A percentile compares a stretch with the other conserved stretches of the same genome.
Conservation (phyloP, 208 protist species). For the Tetramitus jugosus region DNA sequence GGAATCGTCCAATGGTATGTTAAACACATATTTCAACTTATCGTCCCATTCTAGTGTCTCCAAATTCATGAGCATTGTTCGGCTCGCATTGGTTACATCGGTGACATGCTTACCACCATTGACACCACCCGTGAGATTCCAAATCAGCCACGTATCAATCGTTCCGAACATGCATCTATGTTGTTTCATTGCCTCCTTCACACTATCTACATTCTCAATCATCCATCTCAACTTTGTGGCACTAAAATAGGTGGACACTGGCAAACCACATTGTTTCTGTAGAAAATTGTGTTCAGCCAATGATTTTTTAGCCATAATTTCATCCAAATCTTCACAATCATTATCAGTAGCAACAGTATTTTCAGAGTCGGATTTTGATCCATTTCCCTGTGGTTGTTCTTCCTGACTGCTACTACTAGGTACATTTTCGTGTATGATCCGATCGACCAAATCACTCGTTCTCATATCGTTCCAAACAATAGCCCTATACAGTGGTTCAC, state of each 20-base stretch:
- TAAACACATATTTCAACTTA: constrained; percentile 51
- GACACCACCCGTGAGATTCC: constrained; percentile 68
- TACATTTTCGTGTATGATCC: constrained; percentile 40
- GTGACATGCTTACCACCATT: constrained; percentile 58
- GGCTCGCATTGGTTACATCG: constrained; percentile 91
- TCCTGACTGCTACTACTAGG: too few relatives aligned
- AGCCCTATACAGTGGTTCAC: constrained; percentile 83
- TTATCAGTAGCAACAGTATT: too few relatives aligned
- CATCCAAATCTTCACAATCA: too few relatives aligned
- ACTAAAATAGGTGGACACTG: constrained; percentile 89
- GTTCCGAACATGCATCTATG: constrained; percentile 81
- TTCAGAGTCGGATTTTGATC: too few relatives aligned
- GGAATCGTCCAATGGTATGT: constrained; percentile 64
- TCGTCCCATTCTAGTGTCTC: constrained; percentile 80
- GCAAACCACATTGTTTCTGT: constrained; percentile 67
- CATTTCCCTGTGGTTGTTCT: too few relatives aligned
- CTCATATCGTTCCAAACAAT: constrained; percentile 83
- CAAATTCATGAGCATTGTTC: constrained; percentile 96
- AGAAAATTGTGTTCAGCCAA: too few relatives aligned
- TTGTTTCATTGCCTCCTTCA: constrained; percentile 57
- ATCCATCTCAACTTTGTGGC: constrained; percentile 93
- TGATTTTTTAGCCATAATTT: too few relatives aligned
- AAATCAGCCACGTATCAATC: constrained; percentile 95
- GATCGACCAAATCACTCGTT: constrained; percentile 50
- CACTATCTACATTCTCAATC: constrained; percentile 61